phyloP scores from a whole-genome alignment of 257 asterid species.

The Primulina tabacum region DNA sequence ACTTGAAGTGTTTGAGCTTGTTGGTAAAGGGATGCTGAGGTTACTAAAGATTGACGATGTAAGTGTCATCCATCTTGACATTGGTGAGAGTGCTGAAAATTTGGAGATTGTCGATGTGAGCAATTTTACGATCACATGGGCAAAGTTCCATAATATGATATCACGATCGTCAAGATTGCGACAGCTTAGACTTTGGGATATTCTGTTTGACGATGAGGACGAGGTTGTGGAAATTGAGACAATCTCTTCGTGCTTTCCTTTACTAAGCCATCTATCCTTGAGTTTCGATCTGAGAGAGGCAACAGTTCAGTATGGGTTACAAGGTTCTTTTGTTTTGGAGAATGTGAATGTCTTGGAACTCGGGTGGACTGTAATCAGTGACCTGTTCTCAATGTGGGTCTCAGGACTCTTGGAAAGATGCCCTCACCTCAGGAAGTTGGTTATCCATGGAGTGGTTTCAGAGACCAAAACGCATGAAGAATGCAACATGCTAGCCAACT shows the following conservation, averaged over 20 bases:
- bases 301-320: conserved; percentile 69
- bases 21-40: conserved; percentile 68
- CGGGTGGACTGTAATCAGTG: conserved; percentile 83
- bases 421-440: conserved; percentile 66
- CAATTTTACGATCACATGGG: conserved; percentile 93
- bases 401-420: conserved; percentile 74
- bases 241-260: conserved; percentile 78
- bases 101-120: conserved; percentile 85
- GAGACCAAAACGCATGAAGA: conserved; percentile 90
- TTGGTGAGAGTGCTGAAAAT: conserved; percentile 76
- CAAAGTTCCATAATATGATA: conserved; percentile 84
- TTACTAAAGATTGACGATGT: conserved; percentile 80
- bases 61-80: conserved; percentile 89
- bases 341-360: conserved; percentile 78
- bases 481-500: conserved; percentile 66
- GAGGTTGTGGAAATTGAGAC: conserved; percentile 86
- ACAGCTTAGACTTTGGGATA: conserved; percentile 86
- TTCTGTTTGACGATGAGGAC: conserved; percentile 88
- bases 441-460: conserved; percentile 74
- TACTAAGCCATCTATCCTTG: conserved; percentile 62
- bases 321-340: conserved; percentile 62
- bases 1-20: conserved; percentile 77
- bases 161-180: conserved; percentile 67
- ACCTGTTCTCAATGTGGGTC: conserved; percentile 71
- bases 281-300: conserved; percentile 75